Percentiles rank a stretch among this genome's conserved stretches.
phyloP scores from a whole-genome alignment of 805 yeast species.

The Starmerella kuoi region DNA sequence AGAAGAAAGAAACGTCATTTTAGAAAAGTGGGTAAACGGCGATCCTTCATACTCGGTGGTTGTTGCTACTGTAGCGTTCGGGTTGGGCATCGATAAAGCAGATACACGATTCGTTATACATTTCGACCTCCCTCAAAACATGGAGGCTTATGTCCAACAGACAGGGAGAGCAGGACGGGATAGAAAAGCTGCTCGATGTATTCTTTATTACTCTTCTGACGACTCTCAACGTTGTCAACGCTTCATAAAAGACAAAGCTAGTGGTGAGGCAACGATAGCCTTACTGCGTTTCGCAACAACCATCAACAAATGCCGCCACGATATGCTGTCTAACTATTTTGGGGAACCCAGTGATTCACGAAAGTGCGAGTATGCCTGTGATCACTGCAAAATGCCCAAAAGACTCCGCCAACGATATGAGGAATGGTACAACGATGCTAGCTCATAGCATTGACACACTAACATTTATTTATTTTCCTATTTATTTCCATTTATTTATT shows the following conservation, averaged over 20 bases:
- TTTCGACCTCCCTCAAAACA: slow-evolving; percentile 71
- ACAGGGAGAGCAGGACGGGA: slow-evolving; percentile 98
- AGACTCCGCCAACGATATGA: slow-evolving; percentile 12
- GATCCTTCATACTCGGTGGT: slow-evolving; percentile 46
- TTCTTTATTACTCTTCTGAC: slow-evolving; percentile 46
- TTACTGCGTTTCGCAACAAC: slow-evolving; percentile 15
- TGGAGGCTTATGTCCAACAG: slow-evolving; percentile 95
- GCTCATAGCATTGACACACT: too few relatives aligned
- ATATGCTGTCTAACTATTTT: slow-evolving; percentile 75
- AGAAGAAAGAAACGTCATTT: slow-evolving; percentile 50
- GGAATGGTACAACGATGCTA: slow-evolving; percentile 13
- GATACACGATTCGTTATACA: slow-evolving; percentile 89
- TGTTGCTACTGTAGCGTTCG: slow-evolving; percentile 96
- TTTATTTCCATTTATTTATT: too few relatives aligned
- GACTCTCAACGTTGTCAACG: slow-evolving; percentile 52
- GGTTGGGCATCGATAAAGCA: slow-evolving; percentile 97
- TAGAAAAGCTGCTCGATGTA: slow-evolving; percentile 71
- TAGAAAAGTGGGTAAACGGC: slow-evolving; percentile 67
- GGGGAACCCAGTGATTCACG: slow-evolving; percentile 43
- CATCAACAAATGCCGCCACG: slow-evolving; percentile 71
- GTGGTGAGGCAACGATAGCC: slow-evolving; percentile 10
- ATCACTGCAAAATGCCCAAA: slow-evolving; percentile 45
- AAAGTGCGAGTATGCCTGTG: slow-evolving; percentile 64
- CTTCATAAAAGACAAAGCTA: slow-evolving; percentile 35
- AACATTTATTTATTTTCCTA: too few relatives aligned